A percentile compares a stretch with the other conserved stretches of the same genome.
Conservation (phyloP, 331 rosid species). For the Malus hybrid region DNA sequence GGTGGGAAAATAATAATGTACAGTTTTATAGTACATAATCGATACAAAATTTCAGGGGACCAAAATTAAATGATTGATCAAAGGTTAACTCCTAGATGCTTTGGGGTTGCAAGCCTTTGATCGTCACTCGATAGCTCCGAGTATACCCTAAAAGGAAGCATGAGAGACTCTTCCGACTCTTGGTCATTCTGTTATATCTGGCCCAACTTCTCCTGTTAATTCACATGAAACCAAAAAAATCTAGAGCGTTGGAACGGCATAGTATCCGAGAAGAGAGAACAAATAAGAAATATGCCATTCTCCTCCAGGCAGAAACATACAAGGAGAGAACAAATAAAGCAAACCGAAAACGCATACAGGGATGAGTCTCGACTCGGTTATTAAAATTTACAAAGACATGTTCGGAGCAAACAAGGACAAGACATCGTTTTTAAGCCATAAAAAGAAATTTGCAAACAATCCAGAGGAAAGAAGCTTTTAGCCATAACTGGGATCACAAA, state of each 20-base stretch:
- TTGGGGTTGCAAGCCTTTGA: background rate
- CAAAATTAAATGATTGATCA: background rate
- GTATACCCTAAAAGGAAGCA: background rate
- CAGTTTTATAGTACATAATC: conserved; percentile 6
- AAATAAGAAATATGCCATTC: background rate
- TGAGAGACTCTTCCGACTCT: conserved; percentile 10
- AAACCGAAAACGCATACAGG: background rate
- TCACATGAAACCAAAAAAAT: conserved; percentile 11
- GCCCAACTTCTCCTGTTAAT: conserved; percentile 76
- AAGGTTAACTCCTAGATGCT: background rate
- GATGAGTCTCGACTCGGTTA: background rate
- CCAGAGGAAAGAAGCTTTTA: background rate
- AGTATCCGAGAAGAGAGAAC: background rate
- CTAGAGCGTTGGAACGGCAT: background rate
- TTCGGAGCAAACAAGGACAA: background rate
- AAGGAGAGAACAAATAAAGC: no score
- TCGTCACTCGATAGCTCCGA: conserved; percentile 9
- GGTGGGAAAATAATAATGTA: background rate
- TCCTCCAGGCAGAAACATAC: background rate
- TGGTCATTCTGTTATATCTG: conserved; percentile 40
- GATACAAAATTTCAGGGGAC: conserved; percentile 16
- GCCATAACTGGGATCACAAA: background rate
- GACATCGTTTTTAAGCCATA: background rate
- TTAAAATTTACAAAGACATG: background rate
- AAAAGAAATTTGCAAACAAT: background rate